Evolutionary conservation across 768 basidiomycete genomes (phyloP).

Genomic region (Tulasnella sp.): DNA sequence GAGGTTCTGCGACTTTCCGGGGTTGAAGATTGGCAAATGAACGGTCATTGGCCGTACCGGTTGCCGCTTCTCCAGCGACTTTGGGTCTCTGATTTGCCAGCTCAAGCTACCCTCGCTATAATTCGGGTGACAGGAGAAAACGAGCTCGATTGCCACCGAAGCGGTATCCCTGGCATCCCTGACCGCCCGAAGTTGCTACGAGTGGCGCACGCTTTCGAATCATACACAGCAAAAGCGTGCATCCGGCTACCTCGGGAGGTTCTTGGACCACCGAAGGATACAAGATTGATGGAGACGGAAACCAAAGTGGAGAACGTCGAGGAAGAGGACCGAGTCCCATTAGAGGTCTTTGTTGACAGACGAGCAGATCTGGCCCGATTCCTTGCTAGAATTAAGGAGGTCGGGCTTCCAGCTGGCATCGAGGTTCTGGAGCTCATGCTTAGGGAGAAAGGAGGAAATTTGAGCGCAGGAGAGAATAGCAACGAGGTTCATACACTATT

Average conservation of each 20-base stretch:
- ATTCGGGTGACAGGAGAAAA: background rate
- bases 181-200: background rate
- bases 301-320: background rate
- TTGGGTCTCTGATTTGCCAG: background rate
- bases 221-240: background rate
- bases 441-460: background rate
- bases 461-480: background rate
- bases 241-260: background rate
- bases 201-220: constrained; percentile 1
- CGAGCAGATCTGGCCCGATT: background rate
- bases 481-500: background rate
- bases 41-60: background rate
- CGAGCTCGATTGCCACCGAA: background rate
- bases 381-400: background rate
- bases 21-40: background rate
- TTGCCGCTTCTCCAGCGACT: background rate
- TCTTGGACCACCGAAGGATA: background rate
- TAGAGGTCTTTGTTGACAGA: background rate
- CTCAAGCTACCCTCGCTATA: background rate
- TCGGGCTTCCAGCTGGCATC: background rate
- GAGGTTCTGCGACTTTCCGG: background rate
- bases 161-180: background rate
- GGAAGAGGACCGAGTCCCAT: background rate
- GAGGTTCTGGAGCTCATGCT: constrained; percentile 5
- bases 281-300: background rate